A percentile compares a stretch with the other conserved stretches of the same genome.
phyloP scores from a whole-genome alignment of 306 rosid species.

The Lathyrus aphaca region DNA sequence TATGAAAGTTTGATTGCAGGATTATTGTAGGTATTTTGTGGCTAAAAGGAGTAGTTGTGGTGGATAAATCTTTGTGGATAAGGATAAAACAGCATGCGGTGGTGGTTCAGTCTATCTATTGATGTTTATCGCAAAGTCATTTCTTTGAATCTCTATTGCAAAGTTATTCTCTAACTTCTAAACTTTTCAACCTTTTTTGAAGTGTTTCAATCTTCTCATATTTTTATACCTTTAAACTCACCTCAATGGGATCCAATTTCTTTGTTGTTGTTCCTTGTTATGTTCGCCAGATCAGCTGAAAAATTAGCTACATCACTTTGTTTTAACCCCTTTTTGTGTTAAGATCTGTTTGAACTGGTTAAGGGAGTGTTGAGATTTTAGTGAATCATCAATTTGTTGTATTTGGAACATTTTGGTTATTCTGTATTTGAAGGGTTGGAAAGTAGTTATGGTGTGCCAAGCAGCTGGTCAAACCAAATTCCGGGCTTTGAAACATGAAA shows the following conservation, averaged over 20 bases:
- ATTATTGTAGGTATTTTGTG: conserved; percentile 13
- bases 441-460: conserved; percentile 99
- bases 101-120: conserved; percentile 79
- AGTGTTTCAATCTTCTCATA: conserved; percentile 1
- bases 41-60: conserved; percentile 31
- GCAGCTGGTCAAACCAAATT: conserved; percentile 99
- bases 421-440: conserved; percentile 55
- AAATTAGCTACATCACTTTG: neutral
- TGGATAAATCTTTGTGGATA: conserved; percentile 51
- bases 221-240: neutral
- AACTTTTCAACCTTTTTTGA: neutral
- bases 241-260: conserved; percentile 87
- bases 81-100: conserved; percentile 89
- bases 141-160: conserved; percentile 88
- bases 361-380: conserved; percentile 20
- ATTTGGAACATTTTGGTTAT: conserved; percentile 47
- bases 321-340: conserved; percentile 16
- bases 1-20: conserved; percentile 46
- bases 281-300: conserved; percentile 95
- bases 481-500: conserved; percentile 97
- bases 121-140: conserved; percentile 79
- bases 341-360: conserved; percentile 1
- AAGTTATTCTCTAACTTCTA: conserved; percentile 80
- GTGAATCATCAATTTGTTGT: conserved; percentile 26
- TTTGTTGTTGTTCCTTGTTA: conserved; percentile 91